Evolutionary conservation across 768 basidiomycete genomes (phyloP), one percentile per base, ranked within the genome.

Genomic region (Pleurotus platypus): DNA sequence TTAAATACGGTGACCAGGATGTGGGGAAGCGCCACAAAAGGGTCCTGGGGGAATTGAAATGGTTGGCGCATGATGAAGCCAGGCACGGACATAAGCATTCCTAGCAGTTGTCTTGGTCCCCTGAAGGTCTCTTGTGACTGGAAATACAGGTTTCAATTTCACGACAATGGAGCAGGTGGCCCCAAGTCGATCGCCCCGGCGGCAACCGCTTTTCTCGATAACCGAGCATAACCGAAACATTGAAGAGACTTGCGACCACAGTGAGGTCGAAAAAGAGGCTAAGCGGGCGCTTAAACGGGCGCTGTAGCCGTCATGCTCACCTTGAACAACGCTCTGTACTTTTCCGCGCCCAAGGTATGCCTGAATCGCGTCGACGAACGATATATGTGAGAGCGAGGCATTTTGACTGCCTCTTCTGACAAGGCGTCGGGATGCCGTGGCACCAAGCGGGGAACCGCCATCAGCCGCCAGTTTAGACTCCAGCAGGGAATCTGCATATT

Each of bases 21-120:
- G 49, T 50, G 49, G 49, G 49, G 49, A 37, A 50, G n/a, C 27
- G 49, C 49, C 27, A 50, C 49, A 50, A 30, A 50, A 13, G 46
- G 46, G 13, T 12, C 60, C 11, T 22, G 12, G 15, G 24, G 30
- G 49, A 50, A 37, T 50, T 35, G 30, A 11, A 35, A 35, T 35
- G 30, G 8, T 38, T 16, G 49, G 38, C 49, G 22, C 27, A 24
- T 37, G 26, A 37, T 35, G 16, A 11, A 37, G 49, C 24, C 49
- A 50, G 49, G 49, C 13, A 50, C 49, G 38, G 49, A 37, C 30
- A 16, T 26, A 24, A n/a, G 15, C 47, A 11, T 20, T 20, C 12
- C 16, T 35, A 35, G 9, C 35, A 53, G 15, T 46, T 15, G 46
- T 46, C 16, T 49, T 50, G 38, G 49, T 37, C 16, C n/a, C 43